Percentiles rank a stretch among this genome's conserved stretches.
Evolutionary conservation across 768 basidiomycete genomes (phyloP).

Genomic region (Kwoniella mangroviensis): DNA sequence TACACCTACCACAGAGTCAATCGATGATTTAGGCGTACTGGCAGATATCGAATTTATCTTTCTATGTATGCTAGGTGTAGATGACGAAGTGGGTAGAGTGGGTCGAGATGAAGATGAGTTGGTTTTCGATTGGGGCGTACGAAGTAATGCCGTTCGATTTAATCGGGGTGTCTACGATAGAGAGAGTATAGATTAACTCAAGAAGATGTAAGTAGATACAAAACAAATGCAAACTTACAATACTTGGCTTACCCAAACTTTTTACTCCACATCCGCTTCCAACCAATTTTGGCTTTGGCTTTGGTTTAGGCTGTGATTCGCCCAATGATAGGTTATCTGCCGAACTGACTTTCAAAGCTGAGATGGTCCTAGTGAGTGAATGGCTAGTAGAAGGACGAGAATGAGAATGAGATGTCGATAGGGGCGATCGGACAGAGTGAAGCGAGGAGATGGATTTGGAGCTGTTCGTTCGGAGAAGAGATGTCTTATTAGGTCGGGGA

Average conservation of each 20-base stretch:
- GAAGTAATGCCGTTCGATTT: slow-evolving; percentile 35
- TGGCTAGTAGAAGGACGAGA: slow-evolving; percentile 4
- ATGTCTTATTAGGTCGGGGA: slow-evolving; percentile 30
- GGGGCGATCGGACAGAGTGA: not conserved
- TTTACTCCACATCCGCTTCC: slow-evolving; percentile 31
- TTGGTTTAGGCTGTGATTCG: not conserved
- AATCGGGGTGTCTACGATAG: slow-evolving; percentile 32
- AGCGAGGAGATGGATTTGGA: slow-evolving; percentile 8
- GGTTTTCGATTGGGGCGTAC: slow-evolving; percentile 22
- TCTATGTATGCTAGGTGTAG: not conserved
- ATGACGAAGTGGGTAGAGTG: not conserved
- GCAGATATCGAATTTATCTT: not conserved
- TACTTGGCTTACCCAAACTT: slow-evolving; percentile 39
- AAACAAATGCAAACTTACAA: slow-evolving; percentile 24
- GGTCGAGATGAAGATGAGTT: not conserved
- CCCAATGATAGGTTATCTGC: slow-evolving; percentile 5
- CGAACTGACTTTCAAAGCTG: slow-evolving; percentile 16
- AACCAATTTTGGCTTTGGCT: slow-evolving; percentile 8
- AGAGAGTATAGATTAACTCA: not conserved
- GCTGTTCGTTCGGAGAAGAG: slow-evolving; percentile 14
- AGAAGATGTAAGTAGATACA: not conserved
- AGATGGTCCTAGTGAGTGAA: slow-evolving; percentile 20
- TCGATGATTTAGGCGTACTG: not conserved
- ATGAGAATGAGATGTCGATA: not conserved
- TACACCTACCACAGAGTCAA: not conserved